Conservation (phyloP, 192 early-diverging fungal species). For the Borealophlyctis nickersoniae region DNA sequence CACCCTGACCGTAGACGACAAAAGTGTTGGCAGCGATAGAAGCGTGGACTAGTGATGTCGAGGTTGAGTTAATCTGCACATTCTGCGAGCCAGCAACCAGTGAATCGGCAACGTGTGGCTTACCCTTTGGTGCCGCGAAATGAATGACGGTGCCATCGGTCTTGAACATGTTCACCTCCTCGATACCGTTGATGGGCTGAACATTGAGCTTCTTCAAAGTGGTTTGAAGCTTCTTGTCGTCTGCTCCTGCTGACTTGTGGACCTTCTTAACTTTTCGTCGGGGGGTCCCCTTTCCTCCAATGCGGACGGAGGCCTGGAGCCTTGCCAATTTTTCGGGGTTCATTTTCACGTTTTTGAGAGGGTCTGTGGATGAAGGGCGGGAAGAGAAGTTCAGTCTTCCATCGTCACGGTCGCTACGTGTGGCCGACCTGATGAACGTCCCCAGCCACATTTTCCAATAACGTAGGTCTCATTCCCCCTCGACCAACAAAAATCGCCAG, state of each 20-base stretch:
- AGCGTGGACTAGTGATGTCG: conserved; percentile 80
- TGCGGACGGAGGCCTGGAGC: conserved; percentile 81
- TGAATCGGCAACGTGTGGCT: conserved; percentile 7
- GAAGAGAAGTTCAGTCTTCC: too few species aligned
- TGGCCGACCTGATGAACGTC: too few species aligned
- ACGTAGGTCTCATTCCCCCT: too few species aligned
- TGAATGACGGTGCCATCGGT: conserved; percentile 88
- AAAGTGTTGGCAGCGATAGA: conserved; percentile 89
- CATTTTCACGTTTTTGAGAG: conserved; percentile 29
- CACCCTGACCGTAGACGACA: conserved; percentile 80
- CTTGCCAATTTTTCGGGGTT: conserved; percentile 88
- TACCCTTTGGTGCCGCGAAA: conserved; percentile 86
- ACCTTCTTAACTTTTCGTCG: conserved; percentile 85
- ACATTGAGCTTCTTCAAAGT: conserved; percentile 90
- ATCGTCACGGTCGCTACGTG: too few species aligned
- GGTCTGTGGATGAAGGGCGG: neutral
- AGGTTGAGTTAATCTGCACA: too few species aligned
- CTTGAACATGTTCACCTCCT: conserved; percentile 99
- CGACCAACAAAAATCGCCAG: too few species aligned
- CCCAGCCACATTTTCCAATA: too few species aligned
- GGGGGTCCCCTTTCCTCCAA: conserved; percentile 92
- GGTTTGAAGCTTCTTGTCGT: conserved; percentile 93
- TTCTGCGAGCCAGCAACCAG: too few species aligned
- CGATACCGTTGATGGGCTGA: conserved; percentile 79
- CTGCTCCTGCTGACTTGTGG: conserved; percentile 69